These are phyloP conservation scores for Prunus dulcis DNA, from an alignment of 306 rosid genomes.

Conservation along the genomic window DNA sequence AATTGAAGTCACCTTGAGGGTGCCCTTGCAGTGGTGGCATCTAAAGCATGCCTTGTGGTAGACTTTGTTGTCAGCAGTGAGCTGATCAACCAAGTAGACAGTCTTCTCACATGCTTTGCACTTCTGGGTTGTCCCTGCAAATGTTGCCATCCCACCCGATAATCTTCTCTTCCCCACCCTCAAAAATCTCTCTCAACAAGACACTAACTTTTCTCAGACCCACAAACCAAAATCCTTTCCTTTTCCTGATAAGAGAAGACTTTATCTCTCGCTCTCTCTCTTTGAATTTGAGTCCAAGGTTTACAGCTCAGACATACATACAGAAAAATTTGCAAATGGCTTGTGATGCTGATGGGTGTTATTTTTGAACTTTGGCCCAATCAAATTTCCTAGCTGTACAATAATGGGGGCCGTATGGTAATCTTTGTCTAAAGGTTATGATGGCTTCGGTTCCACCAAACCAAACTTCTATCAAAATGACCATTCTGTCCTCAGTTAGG, in stretches of 20 bases:
- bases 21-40: constrained; percentile 96
- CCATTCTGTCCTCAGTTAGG: constrained; percentile 15
- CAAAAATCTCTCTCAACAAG: constrained; percentile 5
- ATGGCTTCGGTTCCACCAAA: constrained; percentile 20
- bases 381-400: constrained; percentile 24
- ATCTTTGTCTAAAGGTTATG: constrained; percentile 9
- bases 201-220: constrained; percentile 19
- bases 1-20: constrained; percentile 63
- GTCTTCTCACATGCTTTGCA: constrained; percentile 92
- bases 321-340: constrained; percentile 12
- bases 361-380: constrained; percentile 22
- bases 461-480: constrained; percentile 2
- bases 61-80: constrained; percentile 74
- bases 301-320: constrained; percentile 34
- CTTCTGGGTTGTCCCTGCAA: constrained; percentile 89
- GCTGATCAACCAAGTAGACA: constrained; percentile 86
- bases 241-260: constrained; percentile 5
- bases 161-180: background rate
- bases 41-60: constrained; percentile 90
- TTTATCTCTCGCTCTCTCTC: constrained; percentile 6
- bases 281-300: constrained; percentile 17
- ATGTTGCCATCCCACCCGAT: constrained; percentile 59
- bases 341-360: constrained; percentile 17
- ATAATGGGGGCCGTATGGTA: constrained; percentile 30
- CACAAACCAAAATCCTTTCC: constrained; percentile 9